Conservation (phyloP, 2,329 filamentous ascomycete species). For the Metarhizium rileyi region DNA sequence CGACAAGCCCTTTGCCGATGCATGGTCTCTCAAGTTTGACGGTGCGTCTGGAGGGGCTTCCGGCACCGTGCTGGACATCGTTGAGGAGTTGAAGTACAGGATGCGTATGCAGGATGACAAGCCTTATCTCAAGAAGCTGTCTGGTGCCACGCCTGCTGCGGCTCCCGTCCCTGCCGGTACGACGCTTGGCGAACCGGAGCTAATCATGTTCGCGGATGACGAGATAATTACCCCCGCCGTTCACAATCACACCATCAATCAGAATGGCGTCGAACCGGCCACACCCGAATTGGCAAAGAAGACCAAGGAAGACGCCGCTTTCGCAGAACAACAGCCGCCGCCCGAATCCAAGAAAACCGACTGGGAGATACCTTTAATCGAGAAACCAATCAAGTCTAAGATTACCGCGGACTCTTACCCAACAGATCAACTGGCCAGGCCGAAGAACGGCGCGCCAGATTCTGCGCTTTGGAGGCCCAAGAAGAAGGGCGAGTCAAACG, state of each 20-base stretch:
- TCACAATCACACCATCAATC: background rate
- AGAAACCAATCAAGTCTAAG: background rate
- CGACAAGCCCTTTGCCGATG: conserved; percentile 4
- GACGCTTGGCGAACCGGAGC: background rate
- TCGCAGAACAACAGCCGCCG: background rate
- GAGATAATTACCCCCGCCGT: background rate
- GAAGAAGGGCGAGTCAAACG: background rate
- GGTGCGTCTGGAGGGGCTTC: background rate
- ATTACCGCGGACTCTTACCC: too few relatives aligned
- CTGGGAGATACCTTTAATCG: background rate
- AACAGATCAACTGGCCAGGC: background rate
- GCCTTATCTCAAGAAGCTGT: background rate
- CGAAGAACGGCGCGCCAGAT: background rate
- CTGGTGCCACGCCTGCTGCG: background rate
- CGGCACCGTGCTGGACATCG: conserved; percentile 4
- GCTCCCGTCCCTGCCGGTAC: background rate
- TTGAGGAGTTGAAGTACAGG: conserved; percentile 7
- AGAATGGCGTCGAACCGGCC: background rate
- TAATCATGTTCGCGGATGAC: background rate
- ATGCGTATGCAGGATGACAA: background rate
- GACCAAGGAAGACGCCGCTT: background rate
- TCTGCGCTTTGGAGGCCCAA: background rate
- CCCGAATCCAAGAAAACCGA: background rate
- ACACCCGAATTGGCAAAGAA: background rate
- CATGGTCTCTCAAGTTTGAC: background rate